Conservation (phyloP, 2,329 filamentous ascomycete genomes). For the Stemphylium beticola region DNA sequence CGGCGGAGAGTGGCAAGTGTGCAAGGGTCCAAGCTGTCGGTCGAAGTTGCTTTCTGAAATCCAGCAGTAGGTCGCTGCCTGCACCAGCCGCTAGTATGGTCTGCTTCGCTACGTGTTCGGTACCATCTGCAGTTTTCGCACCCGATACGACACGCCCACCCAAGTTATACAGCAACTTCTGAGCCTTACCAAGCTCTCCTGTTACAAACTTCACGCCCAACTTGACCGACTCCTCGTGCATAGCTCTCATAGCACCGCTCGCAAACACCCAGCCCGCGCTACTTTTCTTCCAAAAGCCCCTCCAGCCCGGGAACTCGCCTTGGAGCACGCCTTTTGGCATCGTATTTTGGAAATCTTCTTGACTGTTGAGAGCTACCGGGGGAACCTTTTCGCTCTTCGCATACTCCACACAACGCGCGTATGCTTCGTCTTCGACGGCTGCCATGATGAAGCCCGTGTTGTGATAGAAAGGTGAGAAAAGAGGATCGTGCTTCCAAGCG, state of each 20-base stretch:
- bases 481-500: conserved; percentile 53
- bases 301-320: conserved; percentile 58
- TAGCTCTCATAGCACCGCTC: conserved; percentile 55
- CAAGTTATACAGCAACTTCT: conserved; percentile 42
- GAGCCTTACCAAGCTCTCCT: conserved; percentile 50
- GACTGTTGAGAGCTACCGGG: conserved; percentile 47
- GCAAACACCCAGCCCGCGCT: conserved; percentile 63
- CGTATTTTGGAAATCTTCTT: conserved; percentile 56
- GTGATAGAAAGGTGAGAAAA: conserved; percentile 55
- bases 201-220: conserved; percentile 58
- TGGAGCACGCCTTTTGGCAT: conserved; percentile 61
- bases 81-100: conserved; percentile 60
- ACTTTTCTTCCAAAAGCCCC: conserved; percentile 54
- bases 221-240: conserved; percentile 53
- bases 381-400: conserved; percentile 42
- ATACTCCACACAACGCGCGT: conserved; percentile 47
- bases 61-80: conserved; percentile 54
- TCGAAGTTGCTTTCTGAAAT: conserved; percentile 60
- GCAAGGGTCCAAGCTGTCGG: conserved; percentile 62
- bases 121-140: conserved; percentile 53
- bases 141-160: conserved; percentile 50
- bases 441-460: conserved; percentile 57
- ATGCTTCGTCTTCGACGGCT: conserved; percentile 50
- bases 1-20: conserved; percentile 56
- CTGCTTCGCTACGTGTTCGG: conserved; percentile 50